A percentile compares a stretch with the other conserved stretches of the same genome.
Evolutionary conservation across 2,329 filamentous ascomycete species (phyloP).

Genomic region (Talaromyces verruculosus): DNA sequence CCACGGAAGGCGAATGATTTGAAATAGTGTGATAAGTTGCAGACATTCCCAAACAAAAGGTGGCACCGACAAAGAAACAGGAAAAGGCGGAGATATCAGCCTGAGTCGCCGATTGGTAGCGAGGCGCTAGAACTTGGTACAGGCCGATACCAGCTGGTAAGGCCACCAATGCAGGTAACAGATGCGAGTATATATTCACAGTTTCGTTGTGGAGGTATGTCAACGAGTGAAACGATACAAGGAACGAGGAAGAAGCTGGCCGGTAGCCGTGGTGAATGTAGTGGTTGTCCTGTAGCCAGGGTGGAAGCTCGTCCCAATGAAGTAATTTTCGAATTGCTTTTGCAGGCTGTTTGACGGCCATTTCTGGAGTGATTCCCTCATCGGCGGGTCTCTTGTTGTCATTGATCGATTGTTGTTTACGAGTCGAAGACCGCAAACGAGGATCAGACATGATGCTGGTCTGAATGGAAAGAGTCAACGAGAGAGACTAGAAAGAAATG

Average conservation of each 20-base stretch:
- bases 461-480: conserved; percentile 12
- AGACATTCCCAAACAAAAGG: conserved; percentile 74
- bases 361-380: conserved; percentile 27
- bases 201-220: conserved; percentile 67
- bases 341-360: conserved; percentile 33
- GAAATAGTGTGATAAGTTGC: conserved; percentile 80
- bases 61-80: conserved; percentile 76
- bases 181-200: conserved; percentile 71
- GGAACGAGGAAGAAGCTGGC: conserved; percentile 61
- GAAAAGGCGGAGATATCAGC: conserved; percentile 70
- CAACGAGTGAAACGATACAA: conserved; percentile 58
- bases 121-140: conserved; percentile 59
- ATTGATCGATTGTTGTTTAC: conserved; percentile 25
- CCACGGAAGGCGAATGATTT: conserved; percentile 78
- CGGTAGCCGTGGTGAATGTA: conserved; percentile 68
- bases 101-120: conserved; percentile 62
- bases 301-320: conserved; percentile 54
- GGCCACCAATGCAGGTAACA: conserved; percentile 65
- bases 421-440: conserved; percentile 35
- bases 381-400: conserved; percentile 24
- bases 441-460: conserved; percentile 16
- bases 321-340: conserved; percentile 39
- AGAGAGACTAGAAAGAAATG: conserved; percentile 1
- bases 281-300: conserved; percentile 65
- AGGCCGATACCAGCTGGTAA: conserved; percentile 54